Conservation (phyloP, 2,329 filamentous ascomycete species). For the Phialocephala sp. region DNA sequence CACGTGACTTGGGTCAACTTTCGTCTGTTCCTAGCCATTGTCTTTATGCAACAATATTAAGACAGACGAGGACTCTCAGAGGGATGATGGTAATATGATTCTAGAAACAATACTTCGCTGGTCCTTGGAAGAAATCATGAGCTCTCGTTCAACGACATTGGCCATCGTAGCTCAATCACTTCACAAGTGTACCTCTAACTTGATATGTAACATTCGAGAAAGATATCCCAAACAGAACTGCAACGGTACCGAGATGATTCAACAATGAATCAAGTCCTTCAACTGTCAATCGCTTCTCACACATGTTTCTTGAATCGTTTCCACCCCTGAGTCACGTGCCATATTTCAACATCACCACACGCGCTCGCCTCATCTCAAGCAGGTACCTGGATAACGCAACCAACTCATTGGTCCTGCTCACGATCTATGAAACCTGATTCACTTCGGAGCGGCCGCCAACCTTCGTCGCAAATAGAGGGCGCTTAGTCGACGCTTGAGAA, state of each 20-base stretch:
- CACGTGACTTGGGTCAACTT: too few species aligned
- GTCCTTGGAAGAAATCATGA: background rate
- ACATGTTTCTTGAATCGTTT: background rate
- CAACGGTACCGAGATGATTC: background rate
- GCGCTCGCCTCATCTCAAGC: slow-evolving; percentile 1
- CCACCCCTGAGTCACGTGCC: slow-evolving; percentile 2
- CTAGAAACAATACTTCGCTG: background rate
- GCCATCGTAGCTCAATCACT: background rate
- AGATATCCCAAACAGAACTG: background rate
- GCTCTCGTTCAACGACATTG: background rate
- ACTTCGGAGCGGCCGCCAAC: background rate
- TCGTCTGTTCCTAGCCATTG: too few species aligned
- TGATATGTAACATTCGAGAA: background rate
- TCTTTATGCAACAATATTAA: too few species aligned
- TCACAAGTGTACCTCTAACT: background rate
- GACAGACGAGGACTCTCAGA: too few species aligned
- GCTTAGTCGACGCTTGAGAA: slow-evolving; percentile 1
- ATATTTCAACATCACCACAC: background rate
- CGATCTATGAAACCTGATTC: background rate
- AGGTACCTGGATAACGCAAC: background rate
- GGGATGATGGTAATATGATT: background rate
- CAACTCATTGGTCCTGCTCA: background rate
- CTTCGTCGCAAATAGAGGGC: slow-evolving; percentile 6
- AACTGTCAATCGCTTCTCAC: background rate
- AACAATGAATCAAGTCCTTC: background rate